phyloP scores from a whole-genome alignment of 129 eudicot genomes.

The Artemisia argyi region DNA sequence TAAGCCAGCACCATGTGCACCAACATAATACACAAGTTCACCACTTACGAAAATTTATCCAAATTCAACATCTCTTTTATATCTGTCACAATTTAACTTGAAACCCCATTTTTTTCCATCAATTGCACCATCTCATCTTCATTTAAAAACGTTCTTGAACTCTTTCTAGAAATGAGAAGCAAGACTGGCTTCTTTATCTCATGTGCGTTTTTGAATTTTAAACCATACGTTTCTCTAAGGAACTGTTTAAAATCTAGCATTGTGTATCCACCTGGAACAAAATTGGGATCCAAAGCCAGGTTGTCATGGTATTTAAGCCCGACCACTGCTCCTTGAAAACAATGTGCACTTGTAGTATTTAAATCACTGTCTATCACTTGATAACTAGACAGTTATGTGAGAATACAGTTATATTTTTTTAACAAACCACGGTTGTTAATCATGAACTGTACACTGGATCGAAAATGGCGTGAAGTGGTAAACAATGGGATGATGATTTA shows the following conservation, averaged over 20 bases:
- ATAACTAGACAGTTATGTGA: conserved; percentile 28
- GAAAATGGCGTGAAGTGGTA: conserved; percentile 44
- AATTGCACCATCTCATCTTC: conserved; percentile 43
- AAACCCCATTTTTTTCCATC: conserved; percentile 47
- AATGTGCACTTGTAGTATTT: conserved; percentile 34
- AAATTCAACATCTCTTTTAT: conserved; percentile 26
- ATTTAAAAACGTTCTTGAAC: conserved; percentile 42
- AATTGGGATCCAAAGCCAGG: conserved; percentile 35
- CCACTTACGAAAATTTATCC: conserved; percentile 36
- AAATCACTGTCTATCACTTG: conserved; percentile 25
- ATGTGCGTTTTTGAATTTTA: conserved; percentile 26
- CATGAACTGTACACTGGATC: conserved; percentile 39
- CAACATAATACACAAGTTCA: conserved; percentile 55
- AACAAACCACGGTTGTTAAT: conserved; percentile 33
- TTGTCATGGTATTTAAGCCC: conserved; percentile 49
- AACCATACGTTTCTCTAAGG: conserved; percentile 31
- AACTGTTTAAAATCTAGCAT: conserved; percentile 44
- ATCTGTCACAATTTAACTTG: conserved; percentile 23
- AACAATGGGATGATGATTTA: conserved; percentile 59
- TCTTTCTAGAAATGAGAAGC: conserved; percentile 42
- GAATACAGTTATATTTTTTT: conserved; percentile 25
- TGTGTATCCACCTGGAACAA: conserved; percentile 35
- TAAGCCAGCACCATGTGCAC: conserved; percentile 67
- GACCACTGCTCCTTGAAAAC: conserved; percentile 52
- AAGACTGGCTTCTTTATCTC: conserved; percentile 37